These are phyloP conservation scores for Harrya chromipes DNA, from an alignment of 768 basidiomycete genomes.

Conservation along the genomic window DNA sequence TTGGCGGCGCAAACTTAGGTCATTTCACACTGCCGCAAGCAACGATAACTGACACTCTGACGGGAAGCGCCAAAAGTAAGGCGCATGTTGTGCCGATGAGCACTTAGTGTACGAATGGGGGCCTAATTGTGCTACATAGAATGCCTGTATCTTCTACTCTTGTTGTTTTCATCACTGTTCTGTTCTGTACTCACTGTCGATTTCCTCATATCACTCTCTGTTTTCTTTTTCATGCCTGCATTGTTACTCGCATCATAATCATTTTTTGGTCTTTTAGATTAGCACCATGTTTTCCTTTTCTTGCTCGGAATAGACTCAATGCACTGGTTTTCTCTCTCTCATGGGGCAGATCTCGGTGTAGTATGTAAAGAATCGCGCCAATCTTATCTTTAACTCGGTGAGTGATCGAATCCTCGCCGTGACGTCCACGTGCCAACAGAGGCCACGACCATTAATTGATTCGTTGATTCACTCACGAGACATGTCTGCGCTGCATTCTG, in stretches of 20 bases:
- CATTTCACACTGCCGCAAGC: not conserved
- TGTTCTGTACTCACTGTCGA: constrained; percentile 3
- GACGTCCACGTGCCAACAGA: constrained; percentile 11
- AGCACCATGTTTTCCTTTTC: constrained; percentile 1
- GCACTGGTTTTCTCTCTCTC: not conserved
- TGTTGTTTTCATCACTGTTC: constrained; percentile 6
- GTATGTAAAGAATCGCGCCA: not conserved
- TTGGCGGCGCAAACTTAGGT: constrained; percentile 33
- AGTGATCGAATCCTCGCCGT: not conserved
- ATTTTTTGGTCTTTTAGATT: not conserved
- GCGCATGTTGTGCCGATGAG: constrained; percentile 3
- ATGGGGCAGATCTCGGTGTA: not conserved
- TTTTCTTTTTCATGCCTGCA: not conserved
- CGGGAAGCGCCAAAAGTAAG: constrained; percentile 8
- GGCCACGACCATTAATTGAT: too few relatives aligned
- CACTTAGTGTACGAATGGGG: constrained; percentile 20
- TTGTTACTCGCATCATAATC: not conserved
- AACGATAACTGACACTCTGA: constrained; percentile 9
- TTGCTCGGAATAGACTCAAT: constrained; percentile 11
- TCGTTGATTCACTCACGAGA: not conserved
- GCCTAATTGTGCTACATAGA: constrained; percentile 17
- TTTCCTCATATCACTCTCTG: not conserved
- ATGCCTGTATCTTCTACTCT: constrained; percentile 14
- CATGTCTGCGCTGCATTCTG: not conserved
- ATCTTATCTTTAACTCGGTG: constrained; percentile 2